These are phyloP conservation scores for Termitomyces sp. DNA, from an alignment of 768 basidiomycete species.

Conservation along the genomic window DNA sequence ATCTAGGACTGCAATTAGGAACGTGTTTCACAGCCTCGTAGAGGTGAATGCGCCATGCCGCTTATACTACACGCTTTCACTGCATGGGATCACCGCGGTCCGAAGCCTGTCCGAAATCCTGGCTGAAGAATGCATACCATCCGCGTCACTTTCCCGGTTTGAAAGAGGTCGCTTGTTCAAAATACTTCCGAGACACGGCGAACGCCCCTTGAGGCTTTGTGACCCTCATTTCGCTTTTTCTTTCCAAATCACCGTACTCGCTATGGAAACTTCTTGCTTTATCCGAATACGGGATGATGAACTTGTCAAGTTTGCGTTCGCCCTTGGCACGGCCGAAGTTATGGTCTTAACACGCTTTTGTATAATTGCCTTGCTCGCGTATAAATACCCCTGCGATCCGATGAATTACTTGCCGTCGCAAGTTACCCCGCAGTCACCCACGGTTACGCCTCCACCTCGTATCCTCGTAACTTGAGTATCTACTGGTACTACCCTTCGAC, in stretches of 20 bases:
- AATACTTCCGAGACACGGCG: conserved; percentile 2
- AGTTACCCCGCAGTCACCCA: conserved; percentile 11
- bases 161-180: conserved; percentile 5
- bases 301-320: conserved; percentile 8
- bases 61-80: conserved; percentile 7
- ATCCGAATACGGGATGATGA: conserved; percentile 11
- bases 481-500: conserved; percentile 4
- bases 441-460: conserved; percentile 6
- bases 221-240: neutral
- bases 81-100: conserved; percentile 18
- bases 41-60: conserved; percentile 8
- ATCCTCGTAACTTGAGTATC: conserved; percentile 1
- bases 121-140: conserved; percentile 1
- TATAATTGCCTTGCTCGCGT: conserved; percentile 10
- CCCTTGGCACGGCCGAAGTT: conserved; percentile 5
- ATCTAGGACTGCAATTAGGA: conserved; percentile 1
- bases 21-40: conserved; percentile 13
- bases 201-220: neutral
- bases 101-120: conserved; percentile 10
- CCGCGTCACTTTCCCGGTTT: conserved; percentile 7
- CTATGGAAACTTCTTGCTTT: conserved; percentile 7
- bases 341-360: conserved; percentile 11
- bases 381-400: conserved; percentile 18
- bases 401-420: conserved; percentile 12
- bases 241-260: conserved; percentile 1